These are phyloP conservation scores for Circinella minor DNA, from an alignment of 371 early-diverging fungal species.

Conservation along the genomic window DNA sequence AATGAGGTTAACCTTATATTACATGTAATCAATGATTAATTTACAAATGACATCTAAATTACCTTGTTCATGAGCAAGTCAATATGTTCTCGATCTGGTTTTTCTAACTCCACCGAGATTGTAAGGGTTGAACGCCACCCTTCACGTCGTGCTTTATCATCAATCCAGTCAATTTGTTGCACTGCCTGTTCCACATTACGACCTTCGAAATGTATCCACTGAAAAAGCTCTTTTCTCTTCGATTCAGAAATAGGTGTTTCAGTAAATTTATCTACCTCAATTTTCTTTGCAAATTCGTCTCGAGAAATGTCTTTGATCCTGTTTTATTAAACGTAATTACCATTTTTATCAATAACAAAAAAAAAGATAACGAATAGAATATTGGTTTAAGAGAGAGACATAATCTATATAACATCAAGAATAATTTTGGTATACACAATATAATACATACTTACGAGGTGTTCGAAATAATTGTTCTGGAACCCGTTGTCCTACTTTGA, in stretches of 20 bases:
- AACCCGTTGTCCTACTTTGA: conserved; percentile 46
- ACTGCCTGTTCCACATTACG: conserved; percentile 58
- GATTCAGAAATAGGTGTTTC: not conserved
- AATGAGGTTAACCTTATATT: too few relatives aligned
- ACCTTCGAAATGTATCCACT: conserved; percentile 74
- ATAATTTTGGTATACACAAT: too few relatives aligned
- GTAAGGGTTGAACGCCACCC: conserved; percentile 49
- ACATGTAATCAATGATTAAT: too few relatives aligned
- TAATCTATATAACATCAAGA: too few relatives aligned
- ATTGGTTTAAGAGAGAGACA: too few relatives aligned
- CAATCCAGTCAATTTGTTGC: conserved; percentile 62
- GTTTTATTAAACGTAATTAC: too few relatives aligned
- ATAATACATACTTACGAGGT: conserved; percentile 34
- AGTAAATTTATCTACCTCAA: conserved; percentile 12
- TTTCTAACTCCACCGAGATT: conserved; percentile 74
- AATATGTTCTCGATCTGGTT: conserved; percentile 64
- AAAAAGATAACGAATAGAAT: too few relatives aligned
- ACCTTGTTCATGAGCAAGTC: conserved; percentile 52
- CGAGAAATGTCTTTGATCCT: conserved; percentile 26
- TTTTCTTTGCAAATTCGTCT: conserved; percentile 21
- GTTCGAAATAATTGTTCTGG: conserved; percentile 70
- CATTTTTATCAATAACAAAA: not conserved
- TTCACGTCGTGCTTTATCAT: conserved; percentile 38
- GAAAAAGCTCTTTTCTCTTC: conserved; percentile 16
- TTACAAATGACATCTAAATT: not conserved